These are phyloP conservation scores for Hypholoma fasciculare DNA, from an alignment of 768 basidiomycete genomes.

Conservation along the genomic window DNA sequence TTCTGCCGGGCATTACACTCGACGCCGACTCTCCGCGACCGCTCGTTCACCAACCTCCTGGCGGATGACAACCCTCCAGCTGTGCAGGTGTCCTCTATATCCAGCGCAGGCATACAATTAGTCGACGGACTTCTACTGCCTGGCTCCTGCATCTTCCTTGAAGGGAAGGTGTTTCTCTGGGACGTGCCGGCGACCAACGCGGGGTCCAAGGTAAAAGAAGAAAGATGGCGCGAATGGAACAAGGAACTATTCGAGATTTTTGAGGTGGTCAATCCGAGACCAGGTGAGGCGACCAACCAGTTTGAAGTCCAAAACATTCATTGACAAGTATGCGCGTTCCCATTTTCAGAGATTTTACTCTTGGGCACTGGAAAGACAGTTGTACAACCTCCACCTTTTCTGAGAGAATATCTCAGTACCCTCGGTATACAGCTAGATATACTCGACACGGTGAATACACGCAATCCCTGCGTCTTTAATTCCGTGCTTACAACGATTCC, in stretches of 20 bases:
- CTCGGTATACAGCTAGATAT: slow-evolving; percentile 88
- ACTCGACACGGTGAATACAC: slow-evolving; percentile 73
- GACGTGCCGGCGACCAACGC: slow-evolving; percentile 55
- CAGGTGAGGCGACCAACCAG: slow-evolving; percentile 56
- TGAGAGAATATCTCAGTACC: slow-evolving; percentile 67
- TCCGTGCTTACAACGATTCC: neutral
- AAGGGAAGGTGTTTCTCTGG: slow-evolving; percentile 90
- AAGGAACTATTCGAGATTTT: slow-evolving; percentile 78
- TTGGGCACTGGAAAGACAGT: slow-evolving; percentile 83
- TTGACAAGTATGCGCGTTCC: neutral
- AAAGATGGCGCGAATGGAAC: slow-evolving; percentile 68
- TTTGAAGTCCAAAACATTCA: neutral
- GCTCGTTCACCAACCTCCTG: slow-evolving; percentile 70
- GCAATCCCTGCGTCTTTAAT: neutral
- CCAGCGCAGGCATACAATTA: slow-evolving; percentile 63
- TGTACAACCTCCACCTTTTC: slow-evolving; percentile 63
- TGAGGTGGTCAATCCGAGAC: slow-evolving; percentile 79
- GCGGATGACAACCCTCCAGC: slow-evolving; percentile 67
- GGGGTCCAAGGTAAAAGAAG: slow-evolving; percentile 15
- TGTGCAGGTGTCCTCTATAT: slow-evolving; percentile 71
- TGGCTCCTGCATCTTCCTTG: slow-evolving; percentile 79
- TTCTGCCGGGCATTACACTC: slow-evolving; percentile 16
- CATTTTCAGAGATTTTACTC: slow-evolving; percentile 74
- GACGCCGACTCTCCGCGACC: slow-evolving; percentile 17
- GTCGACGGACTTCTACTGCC: slow-evolving; percentile 79